Evolutionary conservation across 768 basidiomycete species (phyloP).

Genomic region (Tulasnella calospora): DNA sequence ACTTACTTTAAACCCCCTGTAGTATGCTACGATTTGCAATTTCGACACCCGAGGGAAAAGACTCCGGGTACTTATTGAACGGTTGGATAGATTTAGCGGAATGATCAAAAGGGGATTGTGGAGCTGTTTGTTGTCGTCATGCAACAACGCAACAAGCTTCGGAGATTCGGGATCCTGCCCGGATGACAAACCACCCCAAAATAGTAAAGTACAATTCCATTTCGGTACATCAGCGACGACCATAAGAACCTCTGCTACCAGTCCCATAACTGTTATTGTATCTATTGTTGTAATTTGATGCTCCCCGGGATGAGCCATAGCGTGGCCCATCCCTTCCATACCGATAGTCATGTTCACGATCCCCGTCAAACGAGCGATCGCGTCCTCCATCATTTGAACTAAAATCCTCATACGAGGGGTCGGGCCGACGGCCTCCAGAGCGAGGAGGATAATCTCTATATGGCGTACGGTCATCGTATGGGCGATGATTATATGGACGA

Average conservation of each 20-base stretch:
- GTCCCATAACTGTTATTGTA: background rate
- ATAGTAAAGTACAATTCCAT: background rate
- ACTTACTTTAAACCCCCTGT: background rate
- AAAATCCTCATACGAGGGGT: constrained; percentile 3
- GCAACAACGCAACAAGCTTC: background rate
- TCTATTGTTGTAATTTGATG: background rate
- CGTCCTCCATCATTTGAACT: background rate
- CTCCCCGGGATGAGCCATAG: background rate
- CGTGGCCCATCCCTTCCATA: background rate
- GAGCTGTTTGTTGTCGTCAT: background rate
- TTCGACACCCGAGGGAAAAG: background rate
- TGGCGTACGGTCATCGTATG: background rate
- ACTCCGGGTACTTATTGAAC: background rate
- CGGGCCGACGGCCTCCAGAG: background rate
- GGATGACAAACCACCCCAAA: background rate
- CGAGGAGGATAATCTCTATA: background rate
- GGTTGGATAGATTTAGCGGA: background rate
- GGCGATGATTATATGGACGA: too few species aligned
- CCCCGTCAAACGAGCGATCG: background rate
- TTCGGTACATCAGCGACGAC: background rate
- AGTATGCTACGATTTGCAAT: background rate
- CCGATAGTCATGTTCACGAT: background rate
- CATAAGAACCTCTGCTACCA: background rate
- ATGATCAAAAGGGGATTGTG: background rate
- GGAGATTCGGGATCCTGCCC: background rate